phyloP scores from a whole-genome alignment of 495 filamentous ascomycete genomes.

The Xylaria cubensis region DNA sequence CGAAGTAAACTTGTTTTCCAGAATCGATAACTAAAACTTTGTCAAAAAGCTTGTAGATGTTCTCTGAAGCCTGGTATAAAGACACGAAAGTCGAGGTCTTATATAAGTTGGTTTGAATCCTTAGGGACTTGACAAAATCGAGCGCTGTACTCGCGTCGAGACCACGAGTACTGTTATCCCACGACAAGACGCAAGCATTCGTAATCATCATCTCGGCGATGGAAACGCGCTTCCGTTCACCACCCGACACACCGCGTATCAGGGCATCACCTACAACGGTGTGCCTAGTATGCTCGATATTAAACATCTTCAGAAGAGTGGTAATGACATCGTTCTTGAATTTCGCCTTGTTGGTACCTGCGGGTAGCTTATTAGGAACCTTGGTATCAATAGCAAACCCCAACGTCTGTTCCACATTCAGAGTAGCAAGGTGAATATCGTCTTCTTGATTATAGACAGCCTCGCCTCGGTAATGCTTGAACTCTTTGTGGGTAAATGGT shows the following conservation, averaged over 20 bases:
- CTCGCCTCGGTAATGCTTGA: slow-evolving; percentile 76
- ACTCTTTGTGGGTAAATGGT: slow-evolving; percentile 63
- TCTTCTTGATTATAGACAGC: slow-evolving; percentile 88
- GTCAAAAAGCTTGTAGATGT: slow-evolving; percentile 86
- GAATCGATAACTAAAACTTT: slow-evolving; percentile 84
- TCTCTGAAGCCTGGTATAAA: slow-evolving; percentile 83
- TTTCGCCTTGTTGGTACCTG: slow-evolving; percentile 67
- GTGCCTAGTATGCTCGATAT: slow-evolving; percentile 81
- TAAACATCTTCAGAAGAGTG: slow-evolving; percentile 83
- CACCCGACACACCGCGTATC: slow-evolving; percentile 84
- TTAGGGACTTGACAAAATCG: slow-evolving; percentile 72
- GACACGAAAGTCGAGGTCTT: slow-evolving; percentile 80
- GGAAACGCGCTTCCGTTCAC: slow-evolving; percentile 81
- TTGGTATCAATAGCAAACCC: slow-evolving; percentile 85
- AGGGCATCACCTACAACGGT: slow-evolving; percentile 84
- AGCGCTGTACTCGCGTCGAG: slow-evolving; percentile 85
- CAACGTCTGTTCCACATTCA: slow-evolving; percentile 85
- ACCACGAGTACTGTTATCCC: slow-evolving; percentile 87
- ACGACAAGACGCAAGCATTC: slow-evolving; percentile 73
- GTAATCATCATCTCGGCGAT: slow-evolving; percentile 77
- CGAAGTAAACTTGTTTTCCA: slow-evolving; percentile 82
- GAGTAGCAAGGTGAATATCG: slow-evolving; percentile 79
- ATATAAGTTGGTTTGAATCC: slow-evolving; percentile 80
- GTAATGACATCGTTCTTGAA: slow-evolving; percentile 75
- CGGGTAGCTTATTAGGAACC: slow-evolving; percentile 73